Evolutionary conservation across 768 basidiomycete species (phyloP).

Genomic region (Mycena epipterygia): DNA sequence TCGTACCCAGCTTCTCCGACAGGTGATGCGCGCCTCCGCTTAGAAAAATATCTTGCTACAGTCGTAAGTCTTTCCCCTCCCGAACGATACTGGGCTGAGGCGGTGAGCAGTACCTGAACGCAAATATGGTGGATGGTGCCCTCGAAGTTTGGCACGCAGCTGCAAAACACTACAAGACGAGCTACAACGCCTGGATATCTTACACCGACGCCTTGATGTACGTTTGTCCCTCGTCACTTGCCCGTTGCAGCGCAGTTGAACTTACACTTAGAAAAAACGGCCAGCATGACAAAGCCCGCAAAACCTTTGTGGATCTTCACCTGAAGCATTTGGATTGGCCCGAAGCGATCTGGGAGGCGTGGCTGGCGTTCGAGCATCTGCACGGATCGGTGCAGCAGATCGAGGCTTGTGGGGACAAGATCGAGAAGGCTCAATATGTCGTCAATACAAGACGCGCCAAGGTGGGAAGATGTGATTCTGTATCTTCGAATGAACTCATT

Average conservation of each 20-base stretch:
- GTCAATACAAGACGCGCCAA: slow-evolving; percentile 74
- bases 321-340: slow-evolving; percentile 92
- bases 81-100: background rate
- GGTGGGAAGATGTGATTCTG: slow-evolving; percentile 53
- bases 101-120: slow-evolving; percentile 59
- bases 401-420: slow-evolving; percentile 70
- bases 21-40: slow-evolving; percentile 82
- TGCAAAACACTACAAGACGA: slow-evolving; percentile 75
- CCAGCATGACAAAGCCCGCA: slow-evolving; percentile 71
- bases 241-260: slow-evolving; percentile 14
- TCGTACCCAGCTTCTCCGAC: slow-evolving; percentile 63
- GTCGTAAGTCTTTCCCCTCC: slow-evolving; percentile 66
- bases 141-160: slow-evolving; percentile 76
- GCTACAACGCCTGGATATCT: slow-evolving; percentile 81
- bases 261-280: slow-evolving; percentile 60
- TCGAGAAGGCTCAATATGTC: slow-evolving; percentile 74
- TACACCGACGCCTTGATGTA: slow-evolving; percentile 85
- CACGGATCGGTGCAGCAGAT: slow-evolving; percentile 81
- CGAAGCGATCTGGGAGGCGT: slow-evolving; percentile 93
- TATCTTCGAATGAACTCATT: background rate
- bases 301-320: slow-evolving; percentile 75
- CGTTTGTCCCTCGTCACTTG: slow-evolving; percentile 41
- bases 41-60: slow-evolving; percentile 87
- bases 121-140: slow-evolving; percentile 67
- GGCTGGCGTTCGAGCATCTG: slow-evolving; percentile 88